phyloP scores from a whole-genome alignment of 768 basidiomycete genomes.

The Pleurotus djamor region DNA sequence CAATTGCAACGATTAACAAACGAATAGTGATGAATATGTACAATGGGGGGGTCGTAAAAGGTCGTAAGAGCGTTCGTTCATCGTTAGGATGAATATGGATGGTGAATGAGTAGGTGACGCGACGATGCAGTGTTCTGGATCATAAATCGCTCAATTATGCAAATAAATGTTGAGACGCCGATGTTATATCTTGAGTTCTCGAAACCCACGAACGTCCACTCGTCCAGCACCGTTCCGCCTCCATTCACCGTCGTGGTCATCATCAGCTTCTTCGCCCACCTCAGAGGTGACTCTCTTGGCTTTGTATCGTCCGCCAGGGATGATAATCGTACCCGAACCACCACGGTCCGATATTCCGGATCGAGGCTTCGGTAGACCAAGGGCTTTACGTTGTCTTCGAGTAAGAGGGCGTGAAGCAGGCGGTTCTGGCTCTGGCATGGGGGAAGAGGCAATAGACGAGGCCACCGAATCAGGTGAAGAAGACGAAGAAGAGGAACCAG shows the following conservation, averaged over 20 bases:
- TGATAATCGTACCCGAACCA: slow-evolving; percentile 61
- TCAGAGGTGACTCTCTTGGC: slow-evolving; percentile 11
- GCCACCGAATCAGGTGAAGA: slow-evolving; percentile 10
- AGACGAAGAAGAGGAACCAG: slow-evolving; percentile 15
- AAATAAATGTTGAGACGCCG: too few species aligned
- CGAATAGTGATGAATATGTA: too few species aligned
- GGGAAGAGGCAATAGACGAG: slow-evolving; percentile 21
- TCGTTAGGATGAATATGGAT: too few species aligned
- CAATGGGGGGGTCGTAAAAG: too few species aligned
- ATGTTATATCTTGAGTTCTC: slow-evolving; percentile 66
- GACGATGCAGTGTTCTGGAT: too few species aligned
- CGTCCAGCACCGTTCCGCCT: slow-evolving; percentile 66
- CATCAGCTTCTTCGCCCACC: slow-evolving; percentile 19
- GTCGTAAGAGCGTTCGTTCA: too few species aligned
- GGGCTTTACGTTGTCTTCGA: slow-evolving; percentile 63
- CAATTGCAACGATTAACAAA: too few species aligned
- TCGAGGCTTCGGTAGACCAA: slow-evolving; percentile 62
- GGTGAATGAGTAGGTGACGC: too few species aligned
- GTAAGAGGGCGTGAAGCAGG: slow-evolving; percentile 44
- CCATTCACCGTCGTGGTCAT: slow-evolving; percentile 45
- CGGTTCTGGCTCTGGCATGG: slow-evolving; percentile 18
- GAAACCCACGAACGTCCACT: slow-evolving; percentile 74
- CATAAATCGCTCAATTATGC: too few species aligned
- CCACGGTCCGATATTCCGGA: slow-evolving; percentile 24
- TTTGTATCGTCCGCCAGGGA: slow-evolving; percentile 58